Evolutionary conservation across 257 asterid species (phyloP).

Genomic region (Solanum lignicaule): DNA sequence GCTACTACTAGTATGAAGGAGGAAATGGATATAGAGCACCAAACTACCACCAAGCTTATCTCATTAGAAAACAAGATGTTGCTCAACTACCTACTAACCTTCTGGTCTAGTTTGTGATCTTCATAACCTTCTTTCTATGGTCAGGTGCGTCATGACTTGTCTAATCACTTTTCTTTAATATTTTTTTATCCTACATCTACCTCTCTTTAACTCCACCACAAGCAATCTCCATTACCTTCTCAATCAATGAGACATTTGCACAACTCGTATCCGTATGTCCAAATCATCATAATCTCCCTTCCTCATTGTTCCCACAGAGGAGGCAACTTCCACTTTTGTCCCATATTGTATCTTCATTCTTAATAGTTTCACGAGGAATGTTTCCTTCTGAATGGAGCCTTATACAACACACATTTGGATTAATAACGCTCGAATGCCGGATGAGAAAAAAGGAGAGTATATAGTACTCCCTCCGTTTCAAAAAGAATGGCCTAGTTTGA

Average conservation of each 20-base stretch:
- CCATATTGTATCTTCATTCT: neutral
- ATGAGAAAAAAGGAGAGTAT: neutral
- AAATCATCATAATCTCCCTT: neutral
- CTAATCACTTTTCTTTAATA: rapidly evolving
- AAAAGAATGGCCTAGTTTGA: no score
- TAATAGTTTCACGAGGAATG: neutral
- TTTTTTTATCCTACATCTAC: neutral
- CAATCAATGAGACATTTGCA: neutral
- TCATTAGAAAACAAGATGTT: no score
- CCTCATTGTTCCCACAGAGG: neutral
- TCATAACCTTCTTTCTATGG: neutral
- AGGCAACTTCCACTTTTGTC: neutral
- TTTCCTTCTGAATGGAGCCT: neutral
- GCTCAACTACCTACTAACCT: no score
- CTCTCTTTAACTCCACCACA: neutral
- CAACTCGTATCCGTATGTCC: neutral
- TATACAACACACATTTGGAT: neutral
- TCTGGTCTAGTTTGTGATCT: rapidly evolving
- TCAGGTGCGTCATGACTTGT: neutral
- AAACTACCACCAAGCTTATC: no score
- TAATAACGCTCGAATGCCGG: rapidly evolving
- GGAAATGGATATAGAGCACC: neutral
- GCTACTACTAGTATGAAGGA: neutral
- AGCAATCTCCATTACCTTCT: neutral
- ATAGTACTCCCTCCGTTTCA: no score